Conservation (phyloP, 2,329 filamentous ascomycete genomes). For the Colletotrichum brevisporum region DNA sequence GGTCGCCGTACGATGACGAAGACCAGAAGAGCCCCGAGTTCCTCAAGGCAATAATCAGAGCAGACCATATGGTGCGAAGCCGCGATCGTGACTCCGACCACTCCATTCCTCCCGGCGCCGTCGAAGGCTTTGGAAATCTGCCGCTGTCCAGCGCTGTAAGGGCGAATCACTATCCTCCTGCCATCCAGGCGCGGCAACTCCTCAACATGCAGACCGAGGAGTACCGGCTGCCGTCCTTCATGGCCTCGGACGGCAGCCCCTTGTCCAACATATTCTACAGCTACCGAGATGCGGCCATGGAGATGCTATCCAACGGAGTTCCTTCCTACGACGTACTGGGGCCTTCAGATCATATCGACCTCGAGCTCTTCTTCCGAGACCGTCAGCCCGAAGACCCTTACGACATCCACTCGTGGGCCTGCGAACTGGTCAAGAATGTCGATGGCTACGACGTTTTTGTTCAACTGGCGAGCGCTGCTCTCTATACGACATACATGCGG, state of each 20-base stretch:
- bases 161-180: constrained; percentile 27
- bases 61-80: background rate
- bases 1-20: background rate
- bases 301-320: constrained; percentile 29
- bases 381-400: constrained; percentile 16
- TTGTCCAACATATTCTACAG: constrained; percentile 31
- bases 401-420: constrained; percentile 32
- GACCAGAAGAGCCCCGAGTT: constrained; percentile 13
- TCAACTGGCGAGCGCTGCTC: constrained; percentile 19
- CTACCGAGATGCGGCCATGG: constrained; percentile 29
- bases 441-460: constrained; percentile 31
- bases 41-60: constrained; percentile 2
- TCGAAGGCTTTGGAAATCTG: constrained; percentile 31
- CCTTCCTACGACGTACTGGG: constrained; percentile 15
- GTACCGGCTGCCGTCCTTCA: constrained; percentile 32
- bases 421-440: constrained; percentile 27
- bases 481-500: constrained; percentile 19
- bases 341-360: constrained; percentile 20
- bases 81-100: background rate
- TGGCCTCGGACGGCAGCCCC: constrained; percentile 28
- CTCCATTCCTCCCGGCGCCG: constrained; percentile 20
- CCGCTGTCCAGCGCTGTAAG: constrained; percentile 23
- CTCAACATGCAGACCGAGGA: constrained; percentile 29
- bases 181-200: constrained; percentile 18
- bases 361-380: constrained; percentile 33